phyloP scores from a whole-genome alignment of 192 early-diverging fungal species.

The Phlyctochytrium arcticum region DNA sequence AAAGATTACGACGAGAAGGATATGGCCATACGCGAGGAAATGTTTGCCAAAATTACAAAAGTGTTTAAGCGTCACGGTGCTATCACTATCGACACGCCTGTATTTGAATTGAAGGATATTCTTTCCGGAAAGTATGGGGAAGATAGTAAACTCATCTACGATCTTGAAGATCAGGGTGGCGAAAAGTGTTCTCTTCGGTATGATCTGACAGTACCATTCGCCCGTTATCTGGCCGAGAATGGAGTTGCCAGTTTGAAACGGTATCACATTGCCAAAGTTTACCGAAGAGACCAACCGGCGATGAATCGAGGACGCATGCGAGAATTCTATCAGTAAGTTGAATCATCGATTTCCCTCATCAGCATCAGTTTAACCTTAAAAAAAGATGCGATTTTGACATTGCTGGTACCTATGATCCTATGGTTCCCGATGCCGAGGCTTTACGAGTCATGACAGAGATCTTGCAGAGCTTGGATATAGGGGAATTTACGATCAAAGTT shows the following conservation, averaged over 20 bases:
- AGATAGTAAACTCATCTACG: conserved; percentile 98
- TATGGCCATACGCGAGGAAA: conserved; percentile 93
- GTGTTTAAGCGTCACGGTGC: conserved; percentile 97
- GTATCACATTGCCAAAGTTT: conserved; percentile 98
- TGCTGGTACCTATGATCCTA: conserved; percentile 88
- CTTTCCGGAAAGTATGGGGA: conserved; percentile 97
- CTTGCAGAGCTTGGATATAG: conserved; percentile 75
- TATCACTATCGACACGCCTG: conserved; percentile 97
- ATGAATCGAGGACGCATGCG: conserved; percentile 99
- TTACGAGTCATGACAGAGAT: conserved; percentile 79
- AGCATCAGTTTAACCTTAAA: no score
- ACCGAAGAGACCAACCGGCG: conserved; percentile 95
- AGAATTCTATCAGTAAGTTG: conserved; percentile 95
- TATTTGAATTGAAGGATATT: conserved; percentile 97
- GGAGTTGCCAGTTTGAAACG: conserved; percentile 84
- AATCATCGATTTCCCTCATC: not conserved
- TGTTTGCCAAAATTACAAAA: conserved; percentile 78
- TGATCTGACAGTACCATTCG: conserved; percentile 97
- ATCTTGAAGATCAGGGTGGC: conserved; percentile 95
- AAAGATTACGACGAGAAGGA: conserved; percentile 93
- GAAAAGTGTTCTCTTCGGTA: conserved; percentile 94
- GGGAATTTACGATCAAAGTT: conserved; percentile 89
- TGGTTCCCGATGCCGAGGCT: conserved; percentile 96
- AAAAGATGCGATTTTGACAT: conserved; percentile 98
- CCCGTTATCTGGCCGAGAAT: conserved; percentile 93